phyloP scores from a whole-genome alignment of 148 eudicot genomes.

The Persicaria maculosa region DNA sequence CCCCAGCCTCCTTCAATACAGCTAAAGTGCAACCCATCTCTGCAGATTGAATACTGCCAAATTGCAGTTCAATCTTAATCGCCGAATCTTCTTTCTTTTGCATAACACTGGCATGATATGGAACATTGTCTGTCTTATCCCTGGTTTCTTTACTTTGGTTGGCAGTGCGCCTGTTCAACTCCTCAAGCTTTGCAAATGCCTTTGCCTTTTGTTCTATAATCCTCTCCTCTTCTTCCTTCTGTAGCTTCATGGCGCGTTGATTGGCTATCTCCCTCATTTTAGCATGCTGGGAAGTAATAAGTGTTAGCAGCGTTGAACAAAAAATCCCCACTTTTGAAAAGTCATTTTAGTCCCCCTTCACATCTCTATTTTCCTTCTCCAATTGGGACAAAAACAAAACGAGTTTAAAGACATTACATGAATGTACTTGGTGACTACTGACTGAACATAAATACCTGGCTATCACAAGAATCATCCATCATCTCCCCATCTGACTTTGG shows the following conservation, averaged over 20 bases:
- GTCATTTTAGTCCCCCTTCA: not conserved
- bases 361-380: not conserved
- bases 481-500: conserved; percentile 20
- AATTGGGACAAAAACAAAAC: not conserved
- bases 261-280: conserved; percentile 75
- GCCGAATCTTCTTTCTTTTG: conserved; percentile 34
- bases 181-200: conserved; percentile 89
- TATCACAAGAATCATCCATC: conserved; percentile 42
- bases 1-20: conserved; percentile 19
- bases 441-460: conserved; percentile 29
- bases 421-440: not conserved
- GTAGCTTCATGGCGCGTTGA: conserved; percentile 71
- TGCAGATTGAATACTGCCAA: conserved; percentile 21
- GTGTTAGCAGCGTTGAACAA: conserved; percentile 7
- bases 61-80: conserved; percentile 23
- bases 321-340: not conserved
- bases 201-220: conserved; percentile 85
- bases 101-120: conserved; percentile 20
- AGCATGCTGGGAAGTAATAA: conserved; percentile 52
- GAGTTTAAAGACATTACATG: not conserved
- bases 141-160: conserved; percentile 31
- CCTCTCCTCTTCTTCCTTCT: conserved; percentile 93
- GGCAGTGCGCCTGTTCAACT: conserved; percentile 67
- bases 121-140: conserved; percentile 32
- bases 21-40: not conserved